Evolutionary conservation across 176 grass and related monocot species (phyloP), one percentile per base, ranked within the genome.

Genomic region (Thinopyrum elongatum): DNA sequence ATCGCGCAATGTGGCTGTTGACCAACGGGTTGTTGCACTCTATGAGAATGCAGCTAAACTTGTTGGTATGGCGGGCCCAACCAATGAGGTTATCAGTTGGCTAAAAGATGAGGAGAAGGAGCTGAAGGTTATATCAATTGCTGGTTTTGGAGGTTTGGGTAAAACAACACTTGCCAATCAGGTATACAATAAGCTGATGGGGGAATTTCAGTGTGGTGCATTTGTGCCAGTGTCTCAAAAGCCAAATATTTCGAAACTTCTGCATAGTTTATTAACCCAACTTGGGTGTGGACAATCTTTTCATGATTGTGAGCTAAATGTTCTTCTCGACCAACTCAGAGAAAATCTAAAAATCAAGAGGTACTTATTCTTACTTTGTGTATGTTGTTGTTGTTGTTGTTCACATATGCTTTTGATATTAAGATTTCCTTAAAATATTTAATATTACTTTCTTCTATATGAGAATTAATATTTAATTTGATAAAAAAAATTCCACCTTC

Each of bases 141-240:
- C 39, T n/a, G 67, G 67, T n/a, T 70, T 70, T 0, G 66, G 67
- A 70, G 67, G 67, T 70, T 39, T 70, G 10, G 67, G 67, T 3
- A 70, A 70, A 70, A 70, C 67, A 70, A 70, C 67, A 70, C 67
- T 70, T n/a, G 67, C 67, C 67, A 70, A 70, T 70, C 19, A 39
- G 67, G 67, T 70, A 39, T 70, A 70, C 67, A 34, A 23, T 70
- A 70, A 39, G 34, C 34, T 70, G 34, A 10, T 12, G 21, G 21
- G 21, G 19, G 19, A 13, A 23, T 70, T 70, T 39, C 19, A 70
- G 2, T 70, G 67, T 70, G 34, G 34, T 70, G 67, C 67, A 70
- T 70, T 70, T 70, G 33, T 71, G 35, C 5, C 69, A 5, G 69
- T 71, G 22, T 71, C 69, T 41, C 69, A 71, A 25, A 71, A 71